Percentiles rank a stretch among this genome's conserved stretches.
phyloP scores from a whole-genome alignment of 140 eudicot species.

The Erigeron philadelphicus region DNA sequence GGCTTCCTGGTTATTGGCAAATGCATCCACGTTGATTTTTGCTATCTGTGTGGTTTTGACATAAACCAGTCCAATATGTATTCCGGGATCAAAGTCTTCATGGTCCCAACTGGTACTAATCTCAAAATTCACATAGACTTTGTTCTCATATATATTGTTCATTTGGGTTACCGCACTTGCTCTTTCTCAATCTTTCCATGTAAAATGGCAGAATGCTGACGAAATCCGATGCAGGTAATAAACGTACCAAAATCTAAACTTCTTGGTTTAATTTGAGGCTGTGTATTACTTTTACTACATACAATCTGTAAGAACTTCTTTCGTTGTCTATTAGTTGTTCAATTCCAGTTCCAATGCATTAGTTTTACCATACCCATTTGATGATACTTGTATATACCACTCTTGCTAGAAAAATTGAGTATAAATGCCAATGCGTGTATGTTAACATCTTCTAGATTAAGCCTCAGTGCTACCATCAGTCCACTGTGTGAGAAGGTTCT shows the following conservation, averaged over 20 bases:
- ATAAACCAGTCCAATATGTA: background rate
- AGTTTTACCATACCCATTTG: too few relatives aligned
- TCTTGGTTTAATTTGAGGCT: slow-evolving; percentile 11
- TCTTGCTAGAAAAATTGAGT: too few relatives aligned
- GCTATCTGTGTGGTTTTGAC: background rate
- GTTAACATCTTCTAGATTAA: too few relatives aligned
- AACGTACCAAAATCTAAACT: slow-evolving; percentile 8
- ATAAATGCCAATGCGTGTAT: too few relatives aligned
- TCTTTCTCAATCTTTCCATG: slow-evolving; percentile 4
- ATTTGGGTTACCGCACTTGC: background rate
- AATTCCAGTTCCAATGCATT: too few relatives aligned
- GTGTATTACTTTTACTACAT: background rate
- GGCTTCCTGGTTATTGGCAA: background rate
- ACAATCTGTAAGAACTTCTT: slow-evolving; percentile 17
- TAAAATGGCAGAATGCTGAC: background rate
- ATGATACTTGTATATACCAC: too few relatives aligned
- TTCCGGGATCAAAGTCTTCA: slow-evolving; percentile 13
- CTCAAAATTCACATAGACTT: slow-evolving; percentile 6
- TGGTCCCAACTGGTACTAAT: slow-evolving; percentile 15
- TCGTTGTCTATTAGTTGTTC: too few relatives aligned
- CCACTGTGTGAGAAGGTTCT: too few relatives aligned
- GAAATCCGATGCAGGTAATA: slow-evolving; percentile 10
- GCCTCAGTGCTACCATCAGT: too few relatives aligned
- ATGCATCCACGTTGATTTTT: too few relatives aligned
- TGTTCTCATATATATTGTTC: background rate